Base-by-base conservation (phyloP, 2,329 filamentous ascomycete species). In the Annulohypoxylon truncatum region DNA sequence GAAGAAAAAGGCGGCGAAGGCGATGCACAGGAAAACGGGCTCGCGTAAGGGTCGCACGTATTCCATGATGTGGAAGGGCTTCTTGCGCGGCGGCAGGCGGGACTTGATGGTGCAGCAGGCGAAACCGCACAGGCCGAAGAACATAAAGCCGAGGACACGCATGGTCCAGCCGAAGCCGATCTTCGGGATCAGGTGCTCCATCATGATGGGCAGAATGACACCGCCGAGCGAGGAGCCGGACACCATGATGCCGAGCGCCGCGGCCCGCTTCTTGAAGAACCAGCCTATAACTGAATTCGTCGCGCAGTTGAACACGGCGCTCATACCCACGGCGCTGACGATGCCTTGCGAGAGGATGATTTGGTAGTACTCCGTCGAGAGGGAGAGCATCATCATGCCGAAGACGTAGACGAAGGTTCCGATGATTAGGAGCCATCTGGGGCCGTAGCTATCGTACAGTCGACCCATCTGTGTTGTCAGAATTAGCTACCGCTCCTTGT, bases 381-480 rank as follows among this genome's bases (percentile, higher is more conserved):
- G 78, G 35, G 82, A 85, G 1, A 84, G 82, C 84, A 89, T 87
- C 86, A 90, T 89, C 8, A 90, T 73, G 3, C 85, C 84, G 58
- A 90, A 84, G 28, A 87, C 77, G 71, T 87, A 84, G 48, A 86
- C 72, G 38, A 87, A 73, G 1, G 83, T 83, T 50, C 87, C 87
- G 40, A 78, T 66, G 8, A 85, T 46, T 1, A 89, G 76, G 2
- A 91, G 78, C 64, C 80, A 84, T 44, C 83, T 81, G 0, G 88
- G 86, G 0, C 89, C 89, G 70, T 87, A 85, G 67, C 81, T 83
- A 72, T 91, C 89, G 70, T 84, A 90, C 1, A 87, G 63, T 44
- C 84, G 85, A 0, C 88, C 88, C 68, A 72, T 72, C 69, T 71
- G 33, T 10, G 8, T 67, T 24, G 18, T 18, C 5, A 10, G 12